A percentile compares a stretch with the other conserved stretches of the same genome.
Evolutionary conservation across 225 moss, liverwort and hornwort species (phyloP).

Genomic region (Sphagnum tenellum): DNA sequence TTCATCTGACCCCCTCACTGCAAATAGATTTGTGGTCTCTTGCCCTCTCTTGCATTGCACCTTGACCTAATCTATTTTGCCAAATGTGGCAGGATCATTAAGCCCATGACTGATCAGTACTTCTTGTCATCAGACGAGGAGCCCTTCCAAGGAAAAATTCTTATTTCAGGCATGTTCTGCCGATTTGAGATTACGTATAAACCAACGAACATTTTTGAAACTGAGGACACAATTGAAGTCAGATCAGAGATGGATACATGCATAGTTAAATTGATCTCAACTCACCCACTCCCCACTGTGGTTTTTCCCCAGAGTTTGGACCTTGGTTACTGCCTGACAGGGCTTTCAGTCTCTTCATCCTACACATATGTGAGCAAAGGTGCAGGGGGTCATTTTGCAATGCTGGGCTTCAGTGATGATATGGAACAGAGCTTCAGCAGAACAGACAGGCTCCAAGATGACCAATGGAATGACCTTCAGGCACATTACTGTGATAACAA

Average conservation of each 20-base stretch:
- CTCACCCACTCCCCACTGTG: slow-evolving; percentile 61
- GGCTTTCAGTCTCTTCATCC: slow-evolving; percentile 32
- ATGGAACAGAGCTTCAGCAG: slow-evolving; percentile 16
- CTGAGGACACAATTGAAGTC: slow-evolving; percentile 35
- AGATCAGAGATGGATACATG: slow-evolving; percentile 61
- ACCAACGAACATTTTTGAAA: slow-evolving; percentile 34
- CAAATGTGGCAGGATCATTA: slow-evolving; percentile 54
- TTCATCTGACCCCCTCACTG: no score
- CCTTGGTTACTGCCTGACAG: slow-evolving; percentile 55
- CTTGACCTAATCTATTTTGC: no score
- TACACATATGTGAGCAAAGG: slow-evolving; percentile 37
- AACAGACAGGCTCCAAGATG: slow-evolving; percentile 25
- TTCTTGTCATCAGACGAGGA: slow-evolving; percentile 56
- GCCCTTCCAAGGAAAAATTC: slow-evolving; percentile 66
- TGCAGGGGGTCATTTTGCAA: slow-evolving; percentile 41
- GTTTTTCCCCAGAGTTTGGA: slow-evolving; percentile 51
- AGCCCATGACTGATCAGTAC: slow-evolving; percentile 44
- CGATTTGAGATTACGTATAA: slow-evolving; percentile 52
- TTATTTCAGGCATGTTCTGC: slow-evolving; percentile 65
- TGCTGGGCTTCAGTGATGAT: slow-evolving; percentile 14
- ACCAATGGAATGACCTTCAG: slow-evolving; percentile 37
- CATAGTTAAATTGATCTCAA: slow-evolving; percentile 37
- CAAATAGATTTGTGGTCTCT: no score
- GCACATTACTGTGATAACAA: slow-evolving; percentile 33
- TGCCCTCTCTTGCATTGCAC: no score